Conservation (phyloP, 495 filamentous ascomycete genomes). For the Aspergillus steynii region DNA sequence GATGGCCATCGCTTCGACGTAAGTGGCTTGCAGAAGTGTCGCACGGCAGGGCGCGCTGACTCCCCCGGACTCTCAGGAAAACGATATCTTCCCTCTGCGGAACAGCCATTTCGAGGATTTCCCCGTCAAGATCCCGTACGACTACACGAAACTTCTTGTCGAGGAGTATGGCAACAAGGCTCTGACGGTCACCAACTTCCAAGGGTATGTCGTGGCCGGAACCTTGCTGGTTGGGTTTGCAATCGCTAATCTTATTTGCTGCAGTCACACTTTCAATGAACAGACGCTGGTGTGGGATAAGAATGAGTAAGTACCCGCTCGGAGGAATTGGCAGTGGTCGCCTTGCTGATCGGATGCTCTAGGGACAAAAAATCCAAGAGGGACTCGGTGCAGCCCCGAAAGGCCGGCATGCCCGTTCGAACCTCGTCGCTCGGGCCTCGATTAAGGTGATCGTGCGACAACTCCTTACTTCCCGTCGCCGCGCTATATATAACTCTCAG, state of each 20-base stretch:
- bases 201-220: conserved; percentile 47
- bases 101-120: conserved; percentile 77
- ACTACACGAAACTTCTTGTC: conserved; percentile 68
- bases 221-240: not conserved
- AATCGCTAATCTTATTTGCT: conserved; percentile 14
- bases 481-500: not conserved
- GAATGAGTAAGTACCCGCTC: conserved; percentile 14
- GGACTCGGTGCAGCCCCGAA: not conserved
- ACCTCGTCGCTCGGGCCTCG: conserved; percentile 19
- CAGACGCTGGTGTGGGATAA: conserved; percentile 36
- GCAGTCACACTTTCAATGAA: conserved; percentile 39
- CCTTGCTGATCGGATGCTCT: not conserved
- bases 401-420: conserved; percentile 15
- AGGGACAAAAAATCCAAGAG: not conserved
- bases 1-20: conserved; percentile 56
- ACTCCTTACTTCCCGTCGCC: not conserved
- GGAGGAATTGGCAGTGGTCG: not conserved
- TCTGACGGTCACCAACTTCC: conserved; percentile 62
- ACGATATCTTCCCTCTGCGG: conserved; percentile 77
- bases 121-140: conserved; percentile 72
- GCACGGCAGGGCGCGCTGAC: conserved; percentile 13
- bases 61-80: conserved; percentile 33
- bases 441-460: conserved; percentile 6
- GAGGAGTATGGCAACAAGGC: conserved; percentile 73
- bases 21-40: conserved; percentile 11